These are phyloP conservation scores for Claviceps spartinae DNA, from an alignment of 2,329 filamentous ascomycete genomes.

Conservation along the genomic window DNA sequence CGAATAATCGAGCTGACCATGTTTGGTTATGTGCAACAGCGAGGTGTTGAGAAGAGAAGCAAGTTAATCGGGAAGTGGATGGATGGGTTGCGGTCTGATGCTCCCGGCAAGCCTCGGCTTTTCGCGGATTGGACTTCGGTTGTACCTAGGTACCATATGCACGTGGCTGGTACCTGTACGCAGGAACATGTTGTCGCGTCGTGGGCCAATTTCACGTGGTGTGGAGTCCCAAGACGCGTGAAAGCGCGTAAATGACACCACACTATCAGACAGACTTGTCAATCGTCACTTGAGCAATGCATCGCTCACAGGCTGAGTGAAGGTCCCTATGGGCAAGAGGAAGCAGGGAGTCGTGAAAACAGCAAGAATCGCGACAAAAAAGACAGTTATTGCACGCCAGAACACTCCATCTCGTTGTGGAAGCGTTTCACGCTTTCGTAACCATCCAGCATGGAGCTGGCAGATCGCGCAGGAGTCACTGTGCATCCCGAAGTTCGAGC, in stretches of 20 bases:
- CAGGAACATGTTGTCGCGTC: too few species aligned
- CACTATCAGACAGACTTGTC: too few species aligned
- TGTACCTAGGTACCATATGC: not conserved
- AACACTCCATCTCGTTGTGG: not conserved
- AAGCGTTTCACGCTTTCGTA: not conserved
- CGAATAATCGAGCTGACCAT: constrained; percentile 29
- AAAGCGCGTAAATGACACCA: constrained; percentile 9
- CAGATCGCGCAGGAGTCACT: constrained; percentile 39
- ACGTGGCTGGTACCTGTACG: too few species aligned
- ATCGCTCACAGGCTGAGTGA: too few species aligned
- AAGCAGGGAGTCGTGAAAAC: not conserved
- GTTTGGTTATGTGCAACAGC: constrained; percentile 8
- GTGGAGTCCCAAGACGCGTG: constrained; percentile 1
- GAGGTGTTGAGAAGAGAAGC: not conserved
- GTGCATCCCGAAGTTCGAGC: constrained; percentile 89
- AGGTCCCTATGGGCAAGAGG: not conserved
- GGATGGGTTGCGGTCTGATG: constrained; percentile 6
- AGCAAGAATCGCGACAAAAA: not conserved
- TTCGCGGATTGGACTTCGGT: constrained; percentile 8
- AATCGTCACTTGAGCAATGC: too few species aligned
- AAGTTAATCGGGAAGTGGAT: not conserved
- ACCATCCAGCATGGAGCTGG: constrained; percentile 35
- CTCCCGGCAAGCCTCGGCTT: constrained; percentile 31
- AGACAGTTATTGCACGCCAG: not conserved
- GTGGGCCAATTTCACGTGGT: too few species aligned